phyloP scores from a whole-genome alignment of 1,284 basidiomycete genomes.

The Puccinia triticina region DNA sequence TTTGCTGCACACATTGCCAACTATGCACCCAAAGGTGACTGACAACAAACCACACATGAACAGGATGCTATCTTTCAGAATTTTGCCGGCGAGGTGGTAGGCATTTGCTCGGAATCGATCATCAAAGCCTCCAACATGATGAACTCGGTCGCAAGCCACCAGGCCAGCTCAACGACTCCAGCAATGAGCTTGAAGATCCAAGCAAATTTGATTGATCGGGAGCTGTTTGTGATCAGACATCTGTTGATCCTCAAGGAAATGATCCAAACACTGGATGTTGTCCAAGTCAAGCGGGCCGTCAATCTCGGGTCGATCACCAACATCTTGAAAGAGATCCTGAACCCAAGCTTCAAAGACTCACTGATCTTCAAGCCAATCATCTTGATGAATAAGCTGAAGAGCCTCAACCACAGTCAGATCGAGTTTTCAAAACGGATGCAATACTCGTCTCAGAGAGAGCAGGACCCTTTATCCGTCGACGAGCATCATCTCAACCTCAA shows the following conservation, averaged over 20 bases:
- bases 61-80: conserved; percentile 89
- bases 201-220: conserved; percentile 65
- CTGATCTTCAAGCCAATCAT: conserved; percentile 2
- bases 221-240: no score
- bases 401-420: no score
- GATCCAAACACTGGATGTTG: conserved; percentile 73
- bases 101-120: conserved; percentile 77
- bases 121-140: conserved; percentile 71
- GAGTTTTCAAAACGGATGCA: conserved; percentile 16
- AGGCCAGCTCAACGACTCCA: conserved; percentile 60
- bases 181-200: background rate
- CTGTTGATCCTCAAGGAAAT: conserved; percentile 93
- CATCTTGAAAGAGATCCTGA: conserved; percentile 55
- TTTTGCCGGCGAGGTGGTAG: conserved; percentile 84
- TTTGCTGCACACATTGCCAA: no score
- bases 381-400: conserved; percentile 11
- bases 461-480: background rate
- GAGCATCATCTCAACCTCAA: background rate
- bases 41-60: no score
- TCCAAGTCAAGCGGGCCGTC: conserved; percentile 60
- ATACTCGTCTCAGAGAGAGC: background rate
- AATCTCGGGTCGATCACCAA: conserved; percentile 63
- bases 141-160: conserved; percentile 58
- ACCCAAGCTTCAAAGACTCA: conserved; percentile 61
- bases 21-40: no score